Base-by-base conservation (phyloP, 2,329 filamentous ascomycete genomes). In the Ophiobolus disseminans region DNA sequence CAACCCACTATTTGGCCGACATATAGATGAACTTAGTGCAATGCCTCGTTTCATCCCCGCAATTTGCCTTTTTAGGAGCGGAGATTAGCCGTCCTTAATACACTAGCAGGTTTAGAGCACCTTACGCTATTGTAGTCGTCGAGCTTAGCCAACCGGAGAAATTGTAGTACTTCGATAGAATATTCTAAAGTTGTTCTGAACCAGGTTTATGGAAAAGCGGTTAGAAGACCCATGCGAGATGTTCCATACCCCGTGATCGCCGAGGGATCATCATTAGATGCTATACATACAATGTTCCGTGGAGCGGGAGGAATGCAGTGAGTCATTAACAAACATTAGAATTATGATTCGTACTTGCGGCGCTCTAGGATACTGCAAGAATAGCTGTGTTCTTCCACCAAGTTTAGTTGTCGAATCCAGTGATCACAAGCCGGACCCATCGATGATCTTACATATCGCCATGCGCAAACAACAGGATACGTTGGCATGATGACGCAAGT, bases 51-150 rank as follows among this genome's bases (percentile, higher is more conserved):
- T 28, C 17, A 19, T 19, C 21, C 16, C 32, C 32, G 23, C 41
- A 22, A 20, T 44, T 16, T 44, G 13, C 32, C 41, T 26, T 25
- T 44, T 37, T 38, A 4, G 32, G 31, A 16, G 31, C 41, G 41
- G 41, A 38, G 34, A 28, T 44, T 37, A 44, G 41, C 41, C 41
- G 23, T 37, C 41, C 32, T 28, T 22, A 30, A 30, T 44, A 37
- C 41, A 30, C 41, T 44, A 37, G 22, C 32, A 25, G 41, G 22
- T 28, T 14, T 17, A 20, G 5, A 23, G 22, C 39, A n/a, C 14
- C 9, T 8, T 26, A 38, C 20, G 20, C 36, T 38, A 14, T 19
- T 10, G 17, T 3, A 5, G 39, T 32, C 13, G 25, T 8, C 13
- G 19, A 16, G 3, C 5, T 13, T 20, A n/a, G n/a, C 39, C 39